Evolutionary conservation across 805 yeast species (phyloP).

Genomic region (Lachancea thermotolerans): DNA sequence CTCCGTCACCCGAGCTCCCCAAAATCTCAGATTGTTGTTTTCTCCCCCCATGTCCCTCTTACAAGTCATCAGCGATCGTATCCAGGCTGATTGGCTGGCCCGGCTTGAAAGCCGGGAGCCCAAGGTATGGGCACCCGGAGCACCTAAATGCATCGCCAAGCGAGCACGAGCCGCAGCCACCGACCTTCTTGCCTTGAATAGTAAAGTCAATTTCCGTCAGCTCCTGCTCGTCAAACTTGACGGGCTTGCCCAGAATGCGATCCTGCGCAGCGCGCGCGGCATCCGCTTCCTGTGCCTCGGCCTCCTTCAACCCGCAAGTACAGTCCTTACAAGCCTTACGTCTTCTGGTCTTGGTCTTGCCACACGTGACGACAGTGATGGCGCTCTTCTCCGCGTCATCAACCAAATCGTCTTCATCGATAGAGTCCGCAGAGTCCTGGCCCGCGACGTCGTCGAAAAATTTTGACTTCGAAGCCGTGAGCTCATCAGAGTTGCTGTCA

Average conservation of each 20-base stretch:
- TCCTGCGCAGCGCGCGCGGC: slow-evolving; percentile 27
- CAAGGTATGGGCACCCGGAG: slow-evolving; percentile 95
- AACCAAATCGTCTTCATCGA: slow-evolving; percentile 53
- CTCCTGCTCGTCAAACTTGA: slow-evolving; percentile 48
- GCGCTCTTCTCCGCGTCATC: slow-evolving; percentile 32
- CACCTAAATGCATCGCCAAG: slow-evolving; percentile 98
- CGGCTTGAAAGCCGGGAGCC: slow-evolving; percentile 96
- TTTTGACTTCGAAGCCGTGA: slow-evolving; percentile 44
- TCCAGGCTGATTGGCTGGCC: slow-evolving; percentile 83
- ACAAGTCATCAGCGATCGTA: slow-evolving; percentile 72
- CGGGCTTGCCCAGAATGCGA: slow-evolving; percentile 37
- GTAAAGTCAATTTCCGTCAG: slow-evolving; percentile 91
- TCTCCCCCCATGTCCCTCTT: slow-evolving; percentile 6
- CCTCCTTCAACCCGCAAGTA: slow-evolving; percentile 91
- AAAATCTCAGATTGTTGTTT: neutral
- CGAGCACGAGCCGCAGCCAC: slow-evolving; percentile 96
- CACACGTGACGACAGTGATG: slow-evolving; percentile 29
- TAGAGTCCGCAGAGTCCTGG: slow-evolving; percentile 43
- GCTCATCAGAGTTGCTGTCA: slow-evolving; percentile 31
- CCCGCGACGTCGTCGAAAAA: slow-evolving; percentile 44
- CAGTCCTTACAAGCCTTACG: slow-evolving; percentile 97
- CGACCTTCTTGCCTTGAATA: slow-evolving; percentile 84
- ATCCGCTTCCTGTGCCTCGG: slow-evolving; percentile 57
- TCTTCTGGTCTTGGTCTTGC: slow-evolving; percentile 26
- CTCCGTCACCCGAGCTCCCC: too few species aligned